Evolutionary conservation across 768 basidiomycete species (phyloP), one percentile per base, ranked within the genome.

Genomic region (Boletus fagicola): DNA sequence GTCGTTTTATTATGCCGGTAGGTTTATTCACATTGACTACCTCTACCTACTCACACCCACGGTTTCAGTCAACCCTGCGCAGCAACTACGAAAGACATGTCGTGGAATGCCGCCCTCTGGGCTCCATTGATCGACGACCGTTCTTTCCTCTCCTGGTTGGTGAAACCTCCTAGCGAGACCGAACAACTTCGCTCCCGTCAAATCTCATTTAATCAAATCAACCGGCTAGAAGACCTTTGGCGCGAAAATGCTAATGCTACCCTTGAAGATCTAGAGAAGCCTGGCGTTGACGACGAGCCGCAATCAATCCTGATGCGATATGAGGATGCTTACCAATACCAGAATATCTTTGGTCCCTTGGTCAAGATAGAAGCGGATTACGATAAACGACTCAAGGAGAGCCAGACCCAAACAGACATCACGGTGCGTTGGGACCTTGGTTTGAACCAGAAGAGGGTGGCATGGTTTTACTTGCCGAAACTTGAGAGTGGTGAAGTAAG

Each of bases 341-440:
- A 99, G 77, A 99, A 99, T 70, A 98, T 99, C 54, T 96, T 98
- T 67, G 97, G 97, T 5, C 97, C 97, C 16, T 83, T 99, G 46
- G 97, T 99, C 74, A 99, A 99, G 78, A 98, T 99, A 64, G 97
- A 99, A 69, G 97, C 97, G 2, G 97, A 99, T 76, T 99, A 98
- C 67, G 97, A 99, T 70, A 98, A 98, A 76, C 83, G 88, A 53
- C 81, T 98, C 66, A 99, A 99, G 75, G 97, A 99, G 73, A 92
- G 93, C 59, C 97, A 99, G 76, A 98, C 97, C 0, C 96, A 99
- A 76, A 97, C 92, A 5, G 93, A 96, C 60, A 95, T 99, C 67
- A 86, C 87, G 28, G 89, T 99, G 24, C 80, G 97, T 45, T 99
- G 97, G 97, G 97, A 99, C 74, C 78, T 98, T 51, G 97, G 97